phyloP scores from a whole-genome alignment of 2,329 filamentous ascomycete species.

The Aspergillus pseudonomiae region DNA sequence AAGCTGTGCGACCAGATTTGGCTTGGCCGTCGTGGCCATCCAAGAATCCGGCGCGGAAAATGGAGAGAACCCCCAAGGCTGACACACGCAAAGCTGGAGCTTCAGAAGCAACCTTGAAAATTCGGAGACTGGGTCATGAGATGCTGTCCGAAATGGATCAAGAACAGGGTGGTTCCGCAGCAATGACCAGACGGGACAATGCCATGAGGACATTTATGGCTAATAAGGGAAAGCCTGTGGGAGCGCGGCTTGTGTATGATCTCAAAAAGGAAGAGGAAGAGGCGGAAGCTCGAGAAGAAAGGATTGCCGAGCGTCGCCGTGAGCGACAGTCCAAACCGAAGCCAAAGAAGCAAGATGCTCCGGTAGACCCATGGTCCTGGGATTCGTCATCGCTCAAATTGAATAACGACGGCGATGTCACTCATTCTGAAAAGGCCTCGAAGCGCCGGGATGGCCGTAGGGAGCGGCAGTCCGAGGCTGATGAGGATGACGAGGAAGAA shows the following conservation, averaged over 20 bases:
- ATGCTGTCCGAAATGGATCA: conserved; percentile 22
- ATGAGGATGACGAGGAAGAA: conserved; percentile 43
- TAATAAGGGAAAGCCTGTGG: conserved; percentile 1
- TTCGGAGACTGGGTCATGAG: conserved; percentile 25
- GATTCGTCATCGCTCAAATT: conserved; percentile 32
- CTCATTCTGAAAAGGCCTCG: conserved; percentile 20
- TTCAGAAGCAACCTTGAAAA: conserved; percentile 20
- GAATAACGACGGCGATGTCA: conserved; percentile 5
- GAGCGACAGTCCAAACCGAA: conserved; percentile 3
- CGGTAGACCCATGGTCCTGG: conserved; percentile 32
- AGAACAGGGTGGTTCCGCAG: background rate
- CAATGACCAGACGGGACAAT: conserved; percentile 1
- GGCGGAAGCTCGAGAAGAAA: background rate
- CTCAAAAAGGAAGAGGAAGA: conserved; percentile 5
- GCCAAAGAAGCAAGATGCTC: conserved; percentile 10
- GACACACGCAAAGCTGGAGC: background rate
- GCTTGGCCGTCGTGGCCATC: conserved; percentile 1
- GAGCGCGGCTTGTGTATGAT: conserved; percentile 8
- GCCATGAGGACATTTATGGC: conserved; percentile 13
- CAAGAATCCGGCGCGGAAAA: background rate
- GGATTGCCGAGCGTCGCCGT: conserved; percentile 1
- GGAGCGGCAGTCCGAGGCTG: conserved; percentile 25
- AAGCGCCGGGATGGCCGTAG: conserved; percentile 30
- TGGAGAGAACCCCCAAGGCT: background rate
- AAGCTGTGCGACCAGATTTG: conserved; percentile 25